These are phyloP conservation scores for Pyrenophora tritici-repentis DNA, from an alignment of 2,329 filamentous ascomycete species.

Conservation along the genomic window DNA sequence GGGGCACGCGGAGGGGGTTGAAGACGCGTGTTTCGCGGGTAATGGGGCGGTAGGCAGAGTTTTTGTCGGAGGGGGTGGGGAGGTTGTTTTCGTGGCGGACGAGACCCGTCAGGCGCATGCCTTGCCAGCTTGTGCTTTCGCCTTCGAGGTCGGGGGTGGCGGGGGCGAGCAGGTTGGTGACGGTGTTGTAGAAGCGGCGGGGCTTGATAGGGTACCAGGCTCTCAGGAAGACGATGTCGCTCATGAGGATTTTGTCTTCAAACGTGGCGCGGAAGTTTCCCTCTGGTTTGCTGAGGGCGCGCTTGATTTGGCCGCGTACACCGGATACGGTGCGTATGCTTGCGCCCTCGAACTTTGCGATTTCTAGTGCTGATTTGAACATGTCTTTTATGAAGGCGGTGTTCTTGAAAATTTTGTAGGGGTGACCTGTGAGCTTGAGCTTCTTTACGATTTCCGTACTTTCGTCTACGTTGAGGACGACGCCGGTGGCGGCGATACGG, in stretches of 20 bases:
- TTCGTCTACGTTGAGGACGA: conserved; percentile 92
- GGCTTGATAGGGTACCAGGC: conserved; percentile 98
- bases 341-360: conserved; percentile 97
- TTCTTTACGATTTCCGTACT: conserved; percentile 99
- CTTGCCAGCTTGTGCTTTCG: conserved; percentile 67
- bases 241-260: conserved; percentile 97
- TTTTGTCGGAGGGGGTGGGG: conserved; percentile 76
- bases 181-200: conserved; percentile 94
- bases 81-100: conserved; percentile 78
- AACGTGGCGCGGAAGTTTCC: conserved; percentile 97
- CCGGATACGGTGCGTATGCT: conserved; percentile 95
- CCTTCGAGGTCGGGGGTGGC: conserved; percentile 39
- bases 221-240: conserved; percentile 92
- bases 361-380: conserved; percentile 91
- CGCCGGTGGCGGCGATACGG: conserved; percentile 91
- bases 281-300: conserved; percentile 88
- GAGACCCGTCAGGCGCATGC: conserved; percentile 92
- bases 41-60: conserved; percentile 78
- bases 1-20: conserved; percentile 72
- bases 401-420: conserved; percentile 99
- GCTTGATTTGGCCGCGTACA: conserved; percentile 95
- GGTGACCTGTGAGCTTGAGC: conserved; percentile 89
- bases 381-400: conserved; percentile 99
- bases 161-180: conserved; percentile 82
- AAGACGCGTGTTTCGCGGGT: conserved; percentile 58